phyloP scores from a whole-genome alignment of 164 flowering plant genomes.

The Stephania japonica region DNA sequence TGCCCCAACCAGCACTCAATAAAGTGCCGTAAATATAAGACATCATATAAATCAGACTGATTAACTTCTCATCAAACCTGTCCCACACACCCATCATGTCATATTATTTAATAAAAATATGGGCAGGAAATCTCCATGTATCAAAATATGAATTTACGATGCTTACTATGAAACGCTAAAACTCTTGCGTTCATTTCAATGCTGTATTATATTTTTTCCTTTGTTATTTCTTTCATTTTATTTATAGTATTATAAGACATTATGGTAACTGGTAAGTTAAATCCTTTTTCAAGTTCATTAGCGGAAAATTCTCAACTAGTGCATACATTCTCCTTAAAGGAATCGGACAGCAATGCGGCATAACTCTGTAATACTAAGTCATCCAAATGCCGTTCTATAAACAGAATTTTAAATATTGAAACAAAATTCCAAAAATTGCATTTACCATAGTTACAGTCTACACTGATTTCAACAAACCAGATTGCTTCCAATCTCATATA shows the following conservation, averaged over 20 bases:
- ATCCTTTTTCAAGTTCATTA: neutral
- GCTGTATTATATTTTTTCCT: neutral
- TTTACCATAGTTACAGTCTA: neutral
- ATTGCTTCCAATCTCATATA: neutral
- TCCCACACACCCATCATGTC: neutral
- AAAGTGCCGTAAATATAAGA: neutral
- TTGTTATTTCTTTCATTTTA: too few relatives aligned
- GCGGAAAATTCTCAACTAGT: neutral
- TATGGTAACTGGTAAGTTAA: neutral
- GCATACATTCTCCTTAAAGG: neutral
- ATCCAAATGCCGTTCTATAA: too few relatives aligned
- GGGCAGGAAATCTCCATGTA: neutral
- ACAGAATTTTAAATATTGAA: neutral
- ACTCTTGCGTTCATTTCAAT: neutral
- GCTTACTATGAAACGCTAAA: neutral
- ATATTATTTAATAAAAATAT: too few relatives aligned
- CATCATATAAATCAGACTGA: neutral
- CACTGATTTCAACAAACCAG: neutral
- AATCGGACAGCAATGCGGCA: too few relatives aligned
- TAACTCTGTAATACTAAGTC: too few relatives aligned
- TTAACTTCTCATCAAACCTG: neutral
- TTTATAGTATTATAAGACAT: neutral
- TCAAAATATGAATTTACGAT: neutral
- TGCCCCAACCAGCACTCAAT: neutral
- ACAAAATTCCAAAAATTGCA: neutral